Base-by-base conservation (phyloP, 129 eudicot genomes). In the Flaveria trinervia region DNA sequence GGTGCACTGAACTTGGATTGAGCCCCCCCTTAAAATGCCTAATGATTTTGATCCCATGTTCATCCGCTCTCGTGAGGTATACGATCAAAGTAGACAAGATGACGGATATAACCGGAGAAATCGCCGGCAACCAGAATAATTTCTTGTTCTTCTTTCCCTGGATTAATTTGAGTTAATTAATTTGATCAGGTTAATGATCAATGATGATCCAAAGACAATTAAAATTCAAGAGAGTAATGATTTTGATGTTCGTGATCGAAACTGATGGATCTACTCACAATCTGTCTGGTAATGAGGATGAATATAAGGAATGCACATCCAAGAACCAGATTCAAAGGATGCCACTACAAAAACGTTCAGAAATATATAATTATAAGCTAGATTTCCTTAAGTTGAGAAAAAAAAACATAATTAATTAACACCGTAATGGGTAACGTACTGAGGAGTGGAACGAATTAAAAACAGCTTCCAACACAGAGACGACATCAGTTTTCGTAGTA, bases 31-130 rank as follows among this genome's bases (percentile, higher is more conserved):
- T 83, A 74, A 91, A 79, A 45, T 84, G 90, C 41, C 79, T 90
- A 12, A 92, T 88, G 74, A 85, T 89, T 75, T 83, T 88, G 26
- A 92, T 52, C 16, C 92, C 97, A 46, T 91, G 92, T 20, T 85
- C 82, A 48, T 89, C 92, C 3, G 87, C 97, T 77, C 85, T 87
- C 7, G 89, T 80, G 26, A 87, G 50, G 59, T 81, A 92, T 20
- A 87, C 95, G 17, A 92, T 77, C 76, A 83, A 45, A 7, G 92
- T 86, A 12, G 95, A 87, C 28, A 89, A 56, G 17, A 89, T 76
- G 13, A 91, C 95, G 1, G 92, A 85, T 57, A 86, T 49, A 22
- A 91, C 90, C 4, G 97, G 97, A 26, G 97, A 90, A 75, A 89
- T 80, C 18, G 97, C 95, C 1, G 39, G 39, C 39, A 33, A 33